Evolutionary conservation across 2,329 filamentous ascomycete species (phyloP), one percentile per base, ranked within the genome.

Genomic region (Zymoseptoria ardabiliae): DNA sequence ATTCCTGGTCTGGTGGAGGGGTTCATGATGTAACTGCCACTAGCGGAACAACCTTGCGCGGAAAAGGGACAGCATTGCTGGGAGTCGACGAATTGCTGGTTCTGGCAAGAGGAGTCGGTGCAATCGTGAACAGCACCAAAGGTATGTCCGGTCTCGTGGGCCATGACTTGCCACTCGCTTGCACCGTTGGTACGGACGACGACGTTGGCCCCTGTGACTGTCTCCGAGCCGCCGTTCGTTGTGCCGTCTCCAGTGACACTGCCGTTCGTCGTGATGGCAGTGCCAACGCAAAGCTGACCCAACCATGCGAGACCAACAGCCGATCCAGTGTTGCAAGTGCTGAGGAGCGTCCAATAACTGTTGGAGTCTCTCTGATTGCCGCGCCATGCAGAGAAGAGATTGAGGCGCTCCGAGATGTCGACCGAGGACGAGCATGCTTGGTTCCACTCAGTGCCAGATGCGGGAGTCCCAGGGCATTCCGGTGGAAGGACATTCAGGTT

Each of bases 91-190:
- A 77, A 75, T 45, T 84, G 83, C 20, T 83, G 80, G 60, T 90
- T 81, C 6, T 70, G 68, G 71, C 93, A 97, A 2, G 87, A 82
- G n/a, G 74, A 63, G 0, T 78, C 71, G 2, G 85, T 88, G 74
- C 94, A 99, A 75, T 99, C 94, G 74, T 99, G 94, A 9, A 97
- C 91, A 4, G 93, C 94, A 52, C 93, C 93, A 73, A 96, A 97
- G 0, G 91, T 97, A 73, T 97, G 93, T 1, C 92, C 93, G 2
- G 87, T 87, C 75, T 97, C 93, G 72, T 97, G 93, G 28, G 93
- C 93, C 74, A 97, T 90, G 60, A 97, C 89, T 73, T 97, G 91
- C 93, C 93, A 97, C 72, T 96, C 92, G 2, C 85, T 88, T 21
- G 83, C 81, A 30, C 72, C 72, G 51, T 62, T 55, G 0, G 91